Percentiles rank a stretch among this genome's conserved stretches.
Evolutionary conservation across 345 rosid species (phyloP).

Genomic region (Rhodamnia argentea): DNA sequence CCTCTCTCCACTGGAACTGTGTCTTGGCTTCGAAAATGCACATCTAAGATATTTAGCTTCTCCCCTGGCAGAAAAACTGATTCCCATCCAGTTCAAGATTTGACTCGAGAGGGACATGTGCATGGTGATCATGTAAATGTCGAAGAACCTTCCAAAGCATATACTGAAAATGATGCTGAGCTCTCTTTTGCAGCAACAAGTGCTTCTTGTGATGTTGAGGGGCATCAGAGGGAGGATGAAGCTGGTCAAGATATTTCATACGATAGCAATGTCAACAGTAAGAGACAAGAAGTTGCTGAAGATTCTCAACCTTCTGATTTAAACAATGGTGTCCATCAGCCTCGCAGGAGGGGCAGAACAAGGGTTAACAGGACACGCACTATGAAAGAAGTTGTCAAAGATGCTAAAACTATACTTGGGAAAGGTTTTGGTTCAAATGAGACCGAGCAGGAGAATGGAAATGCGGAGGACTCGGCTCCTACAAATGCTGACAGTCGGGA

Average conservation of each 20-base stretch:
- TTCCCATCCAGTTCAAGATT: conserved; percentile 20
- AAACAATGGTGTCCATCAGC: conserved; percentile 23
- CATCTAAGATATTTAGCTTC: conserved; percentile 61
- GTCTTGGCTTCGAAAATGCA: conserved; percentile 80
- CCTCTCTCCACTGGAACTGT: conserved; percentile 53
- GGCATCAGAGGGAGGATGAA: conserved; percentile 35
- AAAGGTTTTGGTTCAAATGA: conserved; percentile 36
- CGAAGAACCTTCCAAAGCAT: conserved; percentile 27
- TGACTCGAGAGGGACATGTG: conserved; percentile 11
- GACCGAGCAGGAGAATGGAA: conserved; percentile 26
- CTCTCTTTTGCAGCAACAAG: conserved; percentile 24
- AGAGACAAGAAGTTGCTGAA: conserved; percentile 31
- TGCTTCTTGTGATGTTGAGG: conserved; percentile 31
- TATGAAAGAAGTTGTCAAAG: conserved; percentile 72
- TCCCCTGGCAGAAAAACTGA: conserved; percentile 61
- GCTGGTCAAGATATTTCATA: conserved; percentile 28
- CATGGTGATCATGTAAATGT: conserved; percentile 19
- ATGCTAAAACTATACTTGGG: conserved; percentile 63
- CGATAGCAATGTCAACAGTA: conserved; percentile 41
- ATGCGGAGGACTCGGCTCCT: conserved; percentile 38
- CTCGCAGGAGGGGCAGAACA: conserved; percentile 39
- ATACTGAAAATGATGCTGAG: conserved; percentile 26
- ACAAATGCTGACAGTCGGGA: conserved; percentile 35
- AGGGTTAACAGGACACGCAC: conserved; percentile 56
- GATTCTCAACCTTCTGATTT: conserved; percentile 41